These are phyloP conservation scores for Arthroderma sp. DNA, from an alignment of 2,329 filamentous ascomycete genomes.

Conservation along the genomic window DNA sequence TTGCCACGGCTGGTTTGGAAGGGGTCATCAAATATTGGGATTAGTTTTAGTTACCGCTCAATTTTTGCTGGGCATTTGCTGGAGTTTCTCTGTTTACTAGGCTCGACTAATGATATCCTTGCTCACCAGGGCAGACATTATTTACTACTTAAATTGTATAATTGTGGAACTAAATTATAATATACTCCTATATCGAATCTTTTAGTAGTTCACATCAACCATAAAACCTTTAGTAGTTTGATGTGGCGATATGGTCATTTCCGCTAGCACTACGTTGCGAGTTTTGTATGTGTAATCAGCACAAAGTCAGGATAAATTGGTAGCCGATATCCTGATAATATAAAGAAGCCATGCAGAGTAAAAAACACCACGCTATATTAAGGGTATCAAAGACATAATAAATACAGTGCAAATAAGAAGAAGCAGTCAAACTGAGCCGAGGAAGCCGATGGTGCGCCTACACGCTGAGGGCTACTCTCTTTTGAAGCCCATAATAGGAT, in stretches of 20 bases:
- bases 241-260: neutral
- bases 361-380: neutral
- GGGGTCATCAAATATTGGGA: conserved; percentile 90
- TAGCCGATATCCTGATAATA: neutral
- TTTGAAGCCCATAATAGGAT: neutral
- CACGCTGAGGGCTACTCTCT: neutral
- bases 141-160: too few species aligned
- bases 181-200: too few species aligned
- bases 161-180: neutral
- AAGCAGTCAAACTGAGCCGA: neutral
- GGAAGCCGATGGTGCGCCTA: neutral
- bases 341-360: neutral
- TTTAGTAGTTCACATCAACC: too few species aligned
- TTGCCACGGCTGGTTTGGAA: conserved; percentile 79
- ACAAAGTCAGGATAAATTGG: too few species aligned
- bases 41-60: conserved; percentile 35
- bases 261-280: neutral
- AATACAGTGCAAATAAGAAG: conserved; percentile 1
- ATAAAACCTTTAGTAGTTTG: neutral
- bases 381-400: conserved; percentile 3
- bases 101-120: neutral
- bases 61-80: neutral
- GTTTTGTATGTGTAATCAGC: too few species aligned
- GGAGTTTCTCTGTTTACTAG: neutral
- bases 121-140: neutral